Base-by-base conservation (phyloP, 345 rosid genomes). In the Populus pruinosa region DNA sequence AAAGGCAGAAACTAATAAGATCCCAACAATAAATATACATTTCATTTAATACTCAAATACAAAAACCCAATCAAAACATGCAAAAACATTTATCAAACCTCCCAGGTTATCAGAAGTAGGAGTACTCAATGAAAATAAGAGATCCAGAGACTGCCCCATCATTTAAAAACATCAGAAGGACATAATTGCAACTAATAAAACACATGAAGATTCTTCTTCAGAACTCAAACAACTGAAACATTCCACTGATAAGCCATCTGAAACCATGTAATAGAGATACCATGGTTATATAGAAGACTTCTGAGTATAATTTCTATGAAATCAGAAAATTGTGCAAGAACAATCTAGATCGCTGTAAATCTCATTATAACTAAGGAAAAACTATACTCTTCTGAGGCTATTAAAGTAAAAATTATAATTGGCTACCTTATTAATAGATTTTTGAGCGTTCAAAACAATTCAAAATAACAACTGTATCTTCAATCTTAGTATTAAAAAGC, bases 371-470 rank as follows among this genome's bases (percentile, higher is more conserved):
- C 25, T 17, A 18, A 27, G 8, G 8, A 23, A 20, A 20, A 44
- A 16, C 18, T 7, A 29, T 33, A 41, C 18, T 7, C 20, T 33
- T 25, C 18, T 2, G 5, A 39, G 14, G 17, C 21, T 23, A 70
- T 13, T 7, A 25, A 33, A 67, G 20, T 12, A 12, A 47, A 43
- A 21, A 31, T 33, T 4, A 33, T n/a, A 59, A 31, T 18, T 33
- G 69, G 81, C 8, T 53, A 67, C 84, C 84, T 77, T 77, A 35
- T 77, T 23, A 33, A 81, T 77, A 16, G 75, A 73, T 73, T 81
- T 77, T 20, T 75, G 76, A 20, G 84, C 81, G 67, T 73, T 77
- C 64, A 77, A 63, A 35, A 29, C 20, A 27, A 27, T 27, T 27
- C 29, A 27, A 27, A 27, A 27, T 27, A 13, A 67, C 47, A 50